phyloP scores from a whole-genome alignment of 2,329 filamentous ascomycete species.

The Emmonsiellopsis sp. region DNA sequence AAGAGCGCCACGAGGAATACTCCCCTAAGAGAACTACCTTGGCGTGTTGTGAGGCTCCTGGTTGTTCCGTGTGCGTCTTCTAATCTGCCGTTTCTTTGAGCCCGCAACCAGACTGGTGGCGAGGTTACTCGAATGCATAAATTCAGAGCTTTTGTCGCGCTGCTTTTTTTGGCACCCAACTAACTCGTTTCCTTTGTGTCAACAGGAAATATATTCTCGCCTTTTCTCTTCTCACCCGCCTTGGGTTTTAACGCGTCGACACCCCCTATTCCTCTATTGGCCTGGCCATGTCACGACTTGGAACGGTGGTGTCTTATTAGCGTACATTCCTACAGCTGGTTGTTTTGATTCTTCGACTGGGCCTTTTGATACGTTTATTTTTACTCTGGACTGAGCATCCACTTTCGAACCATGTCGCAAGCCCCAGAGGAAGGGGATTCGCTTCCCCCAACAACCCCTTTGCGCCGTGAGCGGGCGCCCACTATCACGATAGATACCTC shows the following conservation, averaged over 20 bases:
- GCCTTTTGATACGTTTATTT: background rate
- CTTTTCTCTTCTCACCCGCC: background rate
- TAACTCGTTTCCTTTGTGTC: background rate
- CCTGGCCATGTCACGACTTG: background rate
- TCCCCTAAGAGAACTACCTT: background rate
- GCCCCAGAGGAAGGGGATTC: slow-evolving; percentile 19
- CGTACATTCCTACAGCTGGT: background rate
- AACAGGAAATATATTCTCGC: background rate
- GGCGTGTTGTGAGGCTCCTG: background rate
- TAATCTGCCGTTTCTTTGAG: background rate
- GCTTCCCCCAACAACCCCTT: slow-evolving; percentile 21
- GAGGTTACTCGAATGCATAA: background rate
- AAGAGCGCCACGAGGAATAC: background rate
- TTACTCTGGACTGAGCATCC: background rate
- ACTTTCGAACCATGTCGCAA: slow-evolving; percentile 22
- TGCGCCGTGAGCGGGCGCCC: slow-evolving; percentile 38
- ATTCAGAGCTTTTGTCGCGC: background rate
- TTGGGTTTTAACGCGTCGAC: background rate
- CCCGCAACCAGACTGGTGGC: background rate
- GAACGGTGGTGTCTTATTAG: background rate
- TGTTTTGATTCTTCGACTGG: background rate
- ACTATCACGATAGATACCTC: slow-evolving; percentile 52
- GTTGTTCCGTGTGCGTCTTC: background rate
- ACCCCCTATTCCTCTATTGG: background rate
- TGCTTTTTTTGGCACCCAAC: background rate